Conservation (phyloP, 1,284 basidiomycete species). For the Ustilago cynodontis region DNA sequence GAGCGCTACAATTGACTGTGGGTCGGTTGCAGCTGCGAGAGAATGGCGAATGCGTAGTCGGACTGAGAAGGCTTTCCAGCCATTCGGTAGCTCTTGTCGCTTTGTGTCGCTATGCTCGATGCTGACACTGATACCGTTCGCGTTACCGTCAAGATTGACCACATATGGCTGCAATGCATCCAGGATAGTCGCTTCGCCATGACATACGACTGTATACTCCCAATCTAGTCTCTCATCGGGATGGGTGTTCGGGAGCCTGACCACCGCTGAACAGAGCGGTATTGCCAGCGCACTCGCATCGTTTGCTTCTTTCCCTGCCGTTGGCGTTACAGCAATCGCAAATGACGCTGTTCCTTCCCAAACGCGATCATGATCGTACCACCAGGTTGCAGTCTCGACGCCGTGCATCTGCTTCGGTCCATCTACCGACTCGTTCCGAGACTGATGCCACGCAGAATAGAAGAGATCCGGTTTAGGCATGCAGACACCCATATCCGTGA, state of each 20-base stretch:
- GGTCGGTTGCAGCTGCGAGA: not conserved
- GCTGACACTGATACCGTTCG: not conserved
- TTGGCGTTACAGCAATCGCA: not conserved
- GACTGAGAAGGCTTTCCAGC: conserved; percentile 14
- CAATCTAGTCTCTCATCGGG: not conserved
- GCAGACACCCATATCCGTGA: conserved; percentile 46
- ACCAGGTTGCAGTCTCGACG: conserved; percentile 2
- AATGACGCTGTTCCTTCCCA: conserved; percentile 29
- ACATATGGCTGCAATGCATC: not conserved
- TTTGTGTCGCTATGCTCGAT: not conserved
- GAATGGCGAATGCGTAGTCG: not conserved
- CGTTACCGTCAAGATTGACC: not conserved
- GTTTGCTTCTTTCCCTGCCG: not conserved
- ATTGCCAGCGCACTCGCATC: not conserved
- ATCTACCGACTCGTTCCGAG: not conserved
- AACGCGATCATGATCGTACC: conserved; percentile 18
- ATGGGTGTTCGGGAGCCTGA: not conserved
- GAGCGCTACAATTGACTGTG: conserved; percentile 2
- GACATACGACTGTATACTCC: conserved; percentile 18
- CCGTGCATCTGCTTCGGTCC: not conserved
- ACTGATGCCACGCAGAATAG: conserved; percentile 15
- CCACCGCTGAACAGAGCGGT: conserved; percentile 28
- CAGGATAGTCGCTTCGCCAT: not conserved
- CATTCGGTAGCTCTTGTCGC: not conserved
- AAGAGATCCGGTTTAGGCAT: conserved; percentile 51